Base-by-base conservation (phyloP, 768 basidiomycete genomes). In the Infundibulicybe gibba region DNA sequence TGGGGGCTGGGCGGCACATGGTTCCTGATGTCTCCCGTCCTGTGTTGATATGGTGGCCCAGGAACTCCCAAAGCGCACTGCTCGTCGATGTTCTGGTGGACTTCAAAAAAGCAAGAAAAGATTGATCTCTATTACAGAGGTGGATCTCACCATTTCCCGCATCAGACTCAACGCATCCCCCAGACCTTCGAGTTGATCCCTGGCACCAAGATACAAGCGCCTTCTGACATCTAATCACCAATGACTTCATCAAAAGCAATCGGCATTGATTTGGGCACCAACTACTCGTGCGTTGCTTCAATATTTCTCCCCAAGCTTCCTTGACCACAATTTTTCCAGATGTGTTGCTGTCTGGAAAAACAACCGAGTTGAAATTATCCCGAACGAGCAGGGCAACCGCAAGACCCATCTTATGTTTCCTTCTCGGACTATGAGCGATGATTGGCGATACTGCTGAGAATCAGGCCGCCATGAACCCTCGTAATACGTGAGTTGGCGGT, bases 311-410 rank as follows among this genome's bases (percentile, higher is more conserved):
- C 41, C 15, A 35, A 30, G 15, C 45, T 42, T 25, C 43, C 37
- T 49, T 40, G 43, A 41, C 47, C 50, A 33, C 33, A 47, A 32
- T 43, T 52, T 59, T 47, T 47, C 37, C 66, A 92, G 88, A 16
- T 95, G 93, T 70, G 93, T 95, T 60, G 94, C 89, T 77, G 93
- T 97, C 52, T 97, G 93, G 92, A 90, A 93, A 79, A 92, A 94
- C 62, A 94, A 97, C 74, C 89, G 93, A 65, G 92, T 94, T 53
- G 92, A 94, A 72, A 94, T 94, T 75, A 95, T 94, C 63, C 87
- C 87, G 70, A 90, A 90, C 61, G 87, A 90, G 69, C 87, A 90
- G 75, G 87, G 88, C 64, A 90, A 94, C 76, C 86, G 91, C 49
- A 93, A 91, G 11, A 94, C 91, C 6, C 91, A 12, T 94, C 91